These are phyloP conservation scores for Microdochium nivale DNA, from an alignment of 2,329 filamentous ascomycete species.

Conservation along the genomic window DNA sequence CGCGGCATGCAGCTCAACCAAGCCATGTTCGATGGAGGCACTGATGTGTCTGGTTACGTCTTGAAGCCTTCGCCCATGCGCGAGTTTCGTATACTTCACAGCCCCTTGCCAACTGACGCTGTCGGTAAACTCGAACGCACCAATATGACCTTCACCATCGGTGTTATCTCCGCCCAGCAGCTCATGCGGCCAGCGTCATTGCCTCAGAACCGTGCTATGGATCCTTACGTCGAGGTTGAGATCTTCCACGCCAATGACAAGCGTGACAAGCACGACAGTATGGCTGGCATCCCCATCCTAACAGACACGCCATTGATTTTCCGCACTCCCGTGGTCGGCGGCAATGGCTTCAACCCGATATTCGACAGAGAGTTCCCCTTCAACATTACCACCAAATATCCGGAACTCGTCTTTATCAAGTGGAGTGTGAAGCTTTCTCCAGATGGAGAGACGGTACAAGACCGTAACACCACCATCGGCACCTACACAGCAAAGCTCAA, in stretches of 20 bases:
- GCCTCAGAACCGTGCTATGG: constrained; percentile 65
- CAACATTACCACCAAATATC: constrained; percentile 85
- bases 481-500: constrained; percentile 89
- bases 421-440: constrained; percentile 85
- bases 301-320: constrained; percentile 59
- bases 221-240: constrained; percentile 92
- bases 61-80: constrained; percentile 85
- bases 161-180: constrained; percentile 90
- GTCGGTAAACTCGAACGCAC: constrained; percentile 67
- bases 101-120: constrained; percentile 41
- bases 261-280: constrained; percentile 72
- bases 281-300: constrained; percentile 40
- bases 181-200: constrained; percentile 74
- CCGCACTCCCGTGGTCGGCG: constrained; percentile 70
- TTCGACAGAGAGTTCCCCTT: constrained; percentile 77
- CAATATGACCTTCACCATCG: constrained; percentile 74
- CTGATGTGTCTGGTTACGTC: constrained; percentile 83
- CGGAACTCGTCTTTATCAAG: constrained; percentile 85
- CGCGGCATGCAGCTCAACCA: constrained; percentile 93
- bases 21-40: constrained; percentile 91
- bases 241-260: constrained; percentile 93
- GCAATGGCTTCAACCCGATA: constrained; percentile 88
- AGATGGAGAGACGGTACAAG: constrained; percentile 63
- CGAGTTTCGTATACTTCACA: constrained; percentile 53
- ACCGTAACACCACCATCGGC: constrained; percentile 58